phyloP scores from a whole-genome alignment of 768 basidiomycete genomes.

The Suillus subalutaceus region DNA sequence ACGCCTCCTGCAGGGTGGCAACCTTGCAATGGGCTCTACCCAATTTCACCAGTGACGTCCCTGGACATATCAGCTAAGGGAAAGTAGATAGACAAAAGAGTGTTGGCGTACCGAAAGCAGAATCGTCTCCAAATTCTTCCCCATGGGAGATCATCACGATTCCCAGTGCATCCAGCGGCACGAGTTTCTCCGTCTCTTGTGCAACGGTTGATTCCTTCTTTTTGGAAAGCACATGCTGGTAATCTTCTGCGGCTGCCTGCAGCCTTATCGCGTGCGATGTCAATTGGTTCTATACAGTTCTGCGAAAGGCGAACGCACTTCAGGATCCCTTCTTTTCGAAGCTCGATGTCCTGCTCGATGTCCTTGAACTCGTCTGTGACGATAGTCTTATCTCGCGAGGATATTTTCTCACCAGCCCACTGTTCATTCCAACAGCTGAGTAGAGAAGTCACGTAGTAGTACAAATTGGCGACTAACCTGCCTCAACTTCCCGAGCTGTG shows the following conservation, averaged over 20 bases:
- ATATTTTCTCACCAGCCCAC: constrained; percentile 92
- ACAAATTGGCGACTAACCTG: constrained; percentile 52
- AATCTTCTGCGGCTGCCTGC: constrained; percentile 69
- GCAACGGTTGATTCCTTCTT: constrained; percentile 69
- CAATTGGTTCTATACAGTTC: background rate
- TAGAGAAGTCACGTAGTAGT: constrained; percentile 9
- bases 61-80: constrained; percentile 37
- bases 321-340: constrained; percentile 71
- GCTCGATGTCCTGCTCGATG: constrained; percentile 83
- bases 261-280: constrained; percentile 47
- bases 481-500: constrained; percentile 74
- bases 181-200: constrained; percentile 67
- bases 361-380: constrained; percentile 80
- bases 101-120: constrained; percentile 58
- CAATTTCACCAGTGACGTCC: constrained; percentile 69
- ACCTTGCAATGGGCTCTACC: constrained; percentile 87
- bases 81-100: constrained; percentile 12
- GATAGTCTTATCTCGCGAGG: constrained; percentile 77
- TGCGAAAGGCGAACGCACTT: constrained; percentile 48
- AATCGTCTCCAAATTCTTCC: constrained; percentile 78
- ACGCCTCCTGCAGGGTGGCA: constrained; percentile 84
- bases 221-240: constrained; percentile 72
- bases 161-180: constrained; percentile 79
- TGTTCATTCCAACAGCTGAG: constrained; percentile 38
- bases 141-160: constrained; percentile 88